phyloP scores from a whole-genome alignment of 768 basidiomycete species.

The Dioszegia hungarica region DNA sequence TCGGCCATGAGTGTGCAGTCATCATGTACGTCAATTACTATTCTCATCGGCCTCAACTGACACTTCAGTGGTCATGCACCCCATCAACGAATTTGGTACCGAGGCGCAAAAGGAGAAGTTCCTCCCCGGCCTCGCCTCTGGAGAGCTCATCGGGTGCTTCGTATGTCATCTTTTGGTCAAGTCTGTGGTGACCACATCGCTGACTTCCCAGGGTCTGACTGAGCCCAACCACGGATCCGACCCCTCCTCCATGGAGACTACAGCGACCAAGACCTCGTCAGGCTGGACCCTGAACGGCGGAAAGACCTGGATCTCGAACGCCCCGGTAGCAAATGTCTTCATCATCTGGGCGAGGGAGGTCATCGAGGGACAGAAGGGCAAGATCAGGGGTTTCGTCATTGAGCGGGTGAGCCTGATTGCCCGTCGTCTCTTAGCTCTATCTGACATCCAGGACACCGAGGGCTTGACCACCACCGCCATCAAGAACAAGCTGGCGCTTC shows the following conservation, averaged over 20 bases:
- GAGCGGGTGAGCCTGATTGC: constrained; percentile 62
- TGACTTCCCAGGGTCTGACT: constrained; percentile 69
- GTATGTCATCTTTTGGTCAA: too few relatives aligned
- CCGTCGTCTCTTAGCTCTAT: not conserved
- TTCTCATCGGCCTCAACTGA: constrained; percentile 1
- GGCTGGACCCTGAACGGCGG: constrained; percentile 82
- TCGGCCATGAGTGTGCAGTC: constrained; percentile 93
- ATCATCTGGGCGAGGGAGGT: constrained; percentile 75
- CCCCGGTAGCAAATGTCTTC: constrained; percentile 88
- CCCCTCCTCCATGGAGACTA: constrained; percentile 95
- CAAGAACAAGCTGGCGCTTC: constrained; percentile 86
- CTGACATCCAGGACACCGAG: constrained; percentile 59
- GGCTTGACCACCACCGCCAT: constrained; percentile 81
- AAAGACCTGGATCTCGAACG: constrained; percentile 97
- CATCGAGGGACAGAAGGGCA: constrained; percentile 51
- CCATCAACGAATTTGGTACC: constrained; percentile 64
- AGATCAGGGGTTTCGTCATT: constrained; percentile 80
- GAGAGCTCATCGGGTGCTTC: constrained; percentile 86
- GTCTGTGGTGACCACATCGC: not conserved
- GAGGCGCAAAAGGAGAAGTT: constrained; percentile 87
- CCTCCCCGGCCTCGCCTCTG: constrained; percentile 76
- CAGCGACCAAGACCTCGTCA: constrained; percentile 72
- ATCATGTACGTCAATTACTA: constrained; percentile 51
- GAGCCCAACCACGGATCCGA: constrained; percentile 97
- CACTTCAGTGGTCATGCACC: constrained; percentile 78